Base-by-base conservation (phyloP, 1,284 basidiomycete species). In the Boletellus dicymbophilus region DNA sequence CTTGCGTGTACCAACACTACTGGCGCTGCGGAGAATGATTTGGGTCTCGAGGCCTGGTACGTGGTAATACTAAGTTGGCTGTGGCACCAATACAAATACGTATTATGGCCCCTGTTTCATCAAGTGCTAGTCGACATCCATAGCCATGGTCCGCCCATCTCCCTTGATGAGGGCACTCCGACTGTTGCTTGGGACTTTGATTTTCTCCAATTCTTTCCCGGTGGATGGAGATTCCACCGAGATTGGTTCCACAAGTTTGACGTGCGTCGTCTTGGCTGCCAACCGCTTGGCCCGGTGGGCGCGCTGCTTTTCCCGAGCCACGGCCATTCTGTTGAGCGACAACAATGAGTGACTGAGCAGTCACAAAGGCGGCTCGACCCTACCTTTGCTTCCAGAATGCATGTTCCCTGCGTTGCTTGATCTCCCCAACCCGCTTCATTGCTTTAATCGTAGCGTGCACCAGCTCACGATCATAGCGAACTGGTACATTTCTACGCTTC, bases 381-480 rank as follows among this genome's bases (percentile, higher is more conserved):
- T 51, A 88, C 92, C 93, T 82, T 78, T 90, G 91, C 73, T 93
- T 97, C 87, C 89, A 99, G 82, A 99, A 99, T n/a, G 93, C 93
- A 56, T 88, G 83, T 69, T 99, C 97, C 70, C 97, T 82, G 66
- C 88, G 84, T 53, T 83, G 79, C 70, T 90, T 93, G 77, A 99
- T 95, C 75, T 98, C 94, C 55, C 88, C 85, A 45, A 99, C 81
- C 56, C 97, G 84, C 74, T 95, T 94, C 90, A 99, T 99, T 22
- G 95, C 97, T 73, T 90, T 88, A 69, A 99, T 82, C n/a, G 97
- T 99, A 3, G 92, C 93, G 67, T 90, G 82, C 49, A 99, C 79
- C 42, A 99, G 77, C 58, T 98, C 93, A 65, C 97, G 89, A 78
- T 99, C 88, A 80, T 99, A 99, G 65, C 95, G 90, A 53, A 99